A percentile compares a stretch with the other conserved stretches of the same genome.
Evolutionary conservation across 2,329 filamentous ascomycete species (phyloP).

Genomic region (Ceratocystis albifundus): DNA sequence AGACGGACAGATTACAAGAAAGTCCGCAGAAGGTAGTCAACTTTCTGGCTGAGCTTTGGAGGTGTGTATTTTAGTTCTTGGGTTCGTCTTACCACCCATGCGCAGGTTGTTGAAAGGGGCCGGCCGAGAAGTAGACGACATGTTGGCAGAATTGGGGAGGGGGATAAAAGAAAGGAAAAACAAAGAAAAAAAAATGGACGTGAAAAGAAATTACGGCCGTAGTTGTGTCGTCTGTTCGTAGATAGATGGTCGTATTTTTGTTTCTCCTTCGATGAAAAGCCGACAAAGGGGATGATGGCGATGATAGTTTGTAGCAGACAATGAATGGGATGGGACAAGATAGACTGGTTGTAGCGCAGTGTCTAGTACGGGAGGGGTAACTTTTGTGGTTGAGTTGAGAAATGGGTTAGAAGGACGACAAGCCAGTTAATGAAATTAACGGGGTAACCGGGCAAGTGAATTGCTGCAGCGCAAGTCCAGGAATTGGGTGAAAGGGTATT

Average conservation of each 20-base stretch:
- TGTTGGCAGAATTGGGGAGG: constrained; percentile 10
- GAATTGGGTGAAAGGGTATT: background rate
- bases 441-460: constrained; percentile 22
- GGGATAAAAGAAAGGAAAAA: background rate
- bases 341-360: constrained; percentile 13
- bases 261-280: constrained; percentile 12
- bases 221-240: constrained; percentile 1
- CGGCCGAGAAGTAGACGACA: constrained; percentile 44
- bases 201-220: background rate
- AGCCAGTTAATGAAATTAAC: constrained; percentile 19
- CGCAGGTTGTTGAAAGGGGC: constrained; percentile 77
- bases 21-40: background rate
- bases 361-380: constrained; percentile 22
- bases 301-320: constrained; percentile 17
- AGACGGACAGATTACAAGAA: background rate
- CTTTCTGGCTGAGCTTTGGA: constrained; percentile 10
- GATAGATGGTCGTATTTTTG: constrained; percentile 1
- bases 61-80: constrained; percentile 12
- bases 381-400: constrained; percentile 15
- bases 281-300: constrained; percentile 4
- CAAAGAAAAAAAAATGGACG: constrained; percentile 4
- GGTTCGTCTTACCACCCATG: constrained; percentile 76
- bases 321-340: constrained; percentile 9
- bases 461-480: constrained; percentile 13
- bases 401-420: constrained; percentile 19